Conservation (phyloP, 2,329 filamentous ascomycete genomes). For the Trichoderma harzianum region DNA sequence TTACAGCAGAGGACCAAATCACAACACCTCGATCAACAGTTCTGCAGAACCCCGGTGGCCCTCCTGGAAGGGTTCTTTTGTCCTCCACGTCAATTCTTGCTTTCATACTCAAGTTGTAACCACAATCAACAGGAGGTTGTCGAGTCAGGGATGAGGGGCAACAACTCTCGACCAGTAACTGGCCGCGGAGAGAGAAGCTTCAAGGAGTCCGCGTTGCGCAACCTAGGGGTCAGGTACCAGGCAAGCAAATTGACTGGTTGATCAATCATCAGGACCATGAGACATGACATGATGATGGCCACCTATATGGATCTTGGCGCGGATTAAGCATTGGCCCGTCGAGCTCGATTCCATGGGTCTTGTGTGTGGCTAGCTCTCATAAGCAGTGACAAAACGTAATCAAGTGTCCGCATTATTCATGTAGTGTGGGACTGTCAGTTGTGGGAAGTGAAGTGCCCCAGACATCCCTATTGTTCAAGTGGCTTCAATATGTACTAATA, state of each 20-base stretch:
- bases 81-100: neutral
- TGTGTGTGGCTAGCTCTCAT: neutral
- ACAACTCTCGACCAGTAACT: slow-evolving; percentile 3
- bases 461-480: neutral
- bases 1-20: neutral
- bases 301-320: neutral
- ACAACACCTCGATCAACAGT: neutral
- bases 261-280: neutral
- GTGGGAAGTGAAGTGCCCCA: neutral
- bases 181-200: neutral
- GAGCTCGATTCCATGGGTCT: neutral
- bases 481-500: neutral
- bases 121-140: neutral
- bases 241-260: slow-evolving; percentile 8
- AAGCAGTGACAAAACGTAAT: neutral
- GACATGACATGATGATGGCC: neutral
- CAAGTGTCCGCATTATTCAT: neutral
- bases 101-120: neutral
- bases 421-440: neutral
- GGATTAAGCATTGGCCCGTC: neutral
- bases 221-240: neutral
- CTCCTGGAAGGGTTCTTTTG: neutral
- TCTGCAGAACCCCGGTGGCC: neutral
- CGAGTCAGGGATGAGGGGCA: slow-evolving; percentile 2
- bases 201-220: neutral